Evolutionary conservation across 805 yeast genomes (phyloP).

Genomic region (Jamesozyma hellenica): DNA sequence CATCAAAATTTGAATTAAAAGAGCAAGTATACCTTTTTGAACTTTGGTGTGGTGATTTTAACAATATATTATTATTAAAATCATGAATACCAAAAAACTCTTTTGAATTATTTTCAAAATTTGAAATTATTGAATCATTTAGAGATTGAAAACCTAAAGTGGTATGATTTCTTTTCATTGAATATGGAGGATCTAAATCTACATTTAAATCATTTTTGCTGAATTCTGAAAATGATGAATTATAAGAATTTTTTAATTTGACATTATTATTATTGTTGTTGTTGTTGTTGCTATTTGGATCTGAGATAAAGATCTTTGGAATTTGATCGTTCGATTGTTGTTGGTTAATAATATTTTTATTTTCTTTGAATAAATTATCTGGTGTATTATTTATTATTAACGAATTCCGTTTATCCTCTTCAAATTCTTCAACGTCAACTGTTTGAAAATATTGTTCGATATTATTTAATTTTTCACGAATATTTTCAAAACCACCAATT

Average conservation of each 20-base stretch:
- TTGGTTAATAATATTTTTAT: too few species aligned
- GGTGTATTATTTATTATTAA: too few species aligned
- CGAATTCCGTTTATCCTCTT: not conserved
- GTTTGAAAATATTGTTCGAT: conserved; percentile 11
- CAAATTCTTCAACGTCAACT: not conserved
- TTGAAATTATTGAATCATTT: not conserved
- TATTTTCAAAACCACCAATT: conserved; percentile 17
- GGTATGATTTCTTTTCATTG: conserved; percentile 12
- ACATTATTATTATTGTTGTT: too few species aligned
- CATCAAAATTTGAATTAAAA: conserved; percentile 28
- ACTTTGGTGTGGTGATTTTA: conserved; percentile 17
- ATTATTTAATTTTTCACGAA: conserved; percentile 13
- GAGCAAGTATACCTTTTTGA: conserved; percentile 26
- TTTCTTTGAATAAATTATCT: too few species aligned
- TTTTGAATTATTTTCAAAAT: not conserved
- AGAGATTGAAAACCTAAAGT: conserved; percentile 9
- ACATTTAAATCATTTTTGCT: too few species aligned
- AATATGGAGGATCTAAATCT: conserved; percentile 9
- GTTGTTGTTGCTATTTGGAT: not conserved
- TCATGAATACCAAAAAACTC: not conserved
- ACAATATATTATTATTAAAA: not conserved
- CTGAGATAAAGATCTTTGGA: not conserved
- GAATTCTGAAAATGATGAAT: too few species aligned
- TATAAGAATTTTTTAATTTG: too few species aligned
- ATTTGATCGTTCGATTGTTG: not conserved